These are phyloP conservation scores for Xylaria polymorpha DNA, from an alignment of 2,329 filamentous ascomycete genomes.

Conservation along the genomic window DNA sequence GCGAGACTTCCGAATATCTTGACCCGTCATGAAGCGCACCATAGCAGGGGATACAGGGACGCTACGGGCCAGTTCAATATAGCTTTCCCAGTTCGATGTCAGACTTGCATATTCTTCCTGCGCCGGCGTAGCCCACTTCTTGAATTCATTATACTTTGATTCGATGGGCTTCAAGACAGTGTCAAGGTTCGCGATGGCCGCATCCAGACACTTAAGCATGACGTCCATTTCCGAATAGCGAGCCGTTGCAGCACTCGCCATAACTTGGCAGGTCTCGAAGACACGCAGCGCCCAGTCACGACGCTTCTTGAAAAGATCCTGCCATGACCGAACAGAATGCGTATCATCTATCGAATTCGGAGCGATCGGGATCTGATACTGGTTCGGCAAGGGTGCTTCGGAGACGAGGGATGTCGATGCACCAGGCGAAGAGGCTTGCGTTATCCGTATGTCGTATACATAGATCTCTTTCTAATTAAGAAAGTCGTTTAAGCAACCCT, in stretches of 20 bases:
- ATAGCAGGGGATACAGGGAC: constrained; percentile 75
- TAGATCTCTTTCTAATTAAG: constrained; percentile 81
- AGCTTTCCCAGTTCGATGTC: constrained; percentile 73
- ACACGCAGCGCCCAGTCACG: constrained; percentile 81
- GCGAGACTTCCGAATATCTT: constrained; percentile 56
- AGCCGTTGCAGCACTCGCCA: constrained; percentile 71
- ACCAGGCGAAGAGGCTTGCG: constrained; percentile 65
- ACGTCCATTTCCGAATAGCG: constrained; percentile 79
- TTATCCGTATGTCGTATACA: constrained; percentile 86
- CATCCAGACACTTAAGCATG: constrained; percentile 82
- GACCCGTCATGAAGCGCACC: constrained; percentile 71
- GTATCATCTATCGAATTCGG: constrained; percentile 87
- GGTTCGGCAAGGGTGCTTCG: constrained; percentile 64
- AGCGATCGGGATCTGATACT: constrained; percentile 70
- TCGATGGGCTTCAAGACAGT: constrained; percentile 78
- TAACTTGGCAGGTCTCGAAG: constrained; percentile 73
- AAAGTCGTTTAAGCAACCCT: constrained; percentile 29
- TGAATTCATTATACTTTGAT: constrained; percentile 76
- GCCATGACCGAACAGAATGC: constrained; percentile 87
- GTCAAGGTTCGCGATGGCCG: constrained; percentile 87
- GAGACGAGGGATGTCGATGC: constrained; percentile 58
- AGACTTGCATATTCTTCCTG: constrained; percentile 75
- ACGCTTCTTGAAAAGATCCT: constrained; percentile 83
- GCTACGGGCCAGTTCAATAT: constrained; percentile 71
- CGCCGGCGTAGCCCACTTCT: constrained; percentile 75